Evolutionary conservation across 108 stramenopile genomes (phyloP).

Genomic region (Nannochloropsis salina): DNA sequence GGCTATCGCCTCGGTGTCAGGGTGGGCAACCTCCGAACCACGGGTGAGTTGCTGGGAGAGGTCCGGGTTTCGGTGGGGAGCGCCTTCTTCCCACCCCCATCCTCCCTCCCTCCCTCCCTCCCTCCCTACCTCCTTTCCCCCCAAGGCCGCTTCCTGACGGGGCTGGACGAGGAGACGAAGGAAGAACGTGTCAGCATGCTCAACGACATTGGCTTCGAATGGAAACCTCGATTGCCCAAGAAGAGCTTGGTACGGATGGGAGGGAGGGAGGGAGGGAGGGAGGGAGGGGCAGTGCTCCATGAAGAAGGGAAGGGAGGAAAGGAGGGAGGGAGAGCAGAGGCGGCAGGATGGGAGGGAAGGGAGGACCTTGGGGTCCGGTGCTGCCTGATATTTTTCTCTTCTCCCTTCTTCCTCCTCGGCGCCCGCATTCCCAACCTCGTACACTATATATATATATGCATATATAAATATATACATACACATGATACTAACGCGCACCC

Average conservation of each 20-base stretch:
- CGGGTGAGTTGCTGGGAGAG: too few species aligned
- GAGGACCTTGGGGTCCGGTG: neutral
- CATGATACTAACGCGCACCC: too few species aligned
- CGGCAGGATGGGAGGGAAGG: neutral
- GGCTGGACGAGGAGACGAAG: neutral
- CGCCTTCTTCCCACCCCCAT: neutral
- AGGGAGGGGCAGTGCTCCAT: too few species aligned
- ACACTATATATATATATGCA: too few species aligned
- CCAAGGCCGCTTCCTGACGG: neutral
- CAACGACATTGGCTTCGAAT: neutral
- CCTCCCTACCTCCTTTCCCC: neutral
- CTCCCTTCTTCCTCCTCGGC: neutral
- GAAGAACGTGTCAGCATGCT: neutral
- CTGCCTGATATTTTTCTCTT: neutral
- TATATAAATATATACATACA: too few species aligned
- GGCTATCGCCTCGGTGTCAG: neutral
- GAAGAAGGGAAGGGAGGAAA: neutral
- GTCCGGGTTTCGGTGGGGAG: neutral
- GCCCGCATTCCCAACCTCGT: too few species aligned
- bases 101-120: neutral
- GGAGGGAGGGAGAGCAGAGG: neutral
- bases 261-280: neutral
- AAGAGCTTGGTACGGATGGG: neutral
- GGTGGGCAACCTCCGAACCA: neutral
- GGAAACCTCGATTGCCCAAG: neutral